Percentiles rank a stretch among this genome's conserved stretches.
Conservation (phyloP, 1,284 basidiomycete species). For the Coriolopsis trogii region DNA sequence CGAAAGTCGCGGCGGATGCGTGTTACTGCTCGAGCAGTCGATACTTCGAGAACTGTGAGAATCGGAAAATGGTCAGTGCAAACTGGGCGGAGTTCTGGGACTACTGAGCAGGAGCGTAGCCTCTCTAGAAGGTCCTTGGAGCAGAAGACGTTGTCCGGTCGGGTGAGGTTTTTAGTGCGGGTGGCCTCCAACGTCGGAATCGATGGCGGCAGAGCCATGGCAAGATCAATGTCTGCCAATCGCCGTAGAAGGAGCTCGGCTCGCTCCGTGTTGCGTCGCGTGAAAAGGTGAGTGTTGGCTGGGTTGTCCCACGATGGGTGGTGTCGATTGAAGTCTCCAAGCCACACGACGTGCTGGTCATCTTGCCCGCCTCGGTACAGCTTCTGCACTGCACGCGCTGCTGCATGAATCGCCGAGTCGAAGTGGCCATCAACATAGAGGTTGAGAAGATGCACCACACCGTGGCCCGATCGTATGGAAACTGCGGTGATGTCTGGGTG, state of each 20-base stretch:
- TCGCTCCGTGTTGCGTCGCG: too few species aligned
- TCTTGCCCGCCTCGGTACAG: background rate
- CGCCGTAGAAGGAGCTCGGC: too few species aligned
- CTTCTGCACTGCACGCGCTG: slow-evolving; percentile 3
- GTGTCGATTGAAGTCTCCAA: slow-evolving; percentile 49
- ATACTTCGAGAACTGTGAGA: slow-evolving; percentile 13
- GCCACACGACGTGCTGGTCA: slow-evolving; percentile 35
- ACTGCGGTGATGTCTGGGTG: slow-evolving; percentile 34
- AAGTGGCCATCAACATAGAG: slow-evolving; percentile 39
- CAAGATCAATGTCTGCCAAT: too few species aligned
- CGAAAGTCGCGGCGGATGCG: slow-evolving; percentile 25
- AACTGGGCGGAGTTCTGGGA: slow-evolving; percentile 14
- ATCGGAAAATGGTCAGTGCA: slow-evolving; percentile 36
- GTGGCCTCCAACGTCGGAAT: slow-evolving; percentile 17
- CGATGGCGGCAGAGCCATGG: too few species aligned
- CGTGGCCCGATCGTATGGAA: slow-evolving; percentile 12
- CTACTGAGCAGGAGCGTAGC: slow-evolving; percentile 24
- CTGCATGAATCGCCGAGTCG: slow-evolving; percentile 20
- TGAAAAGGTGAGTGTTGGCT: too few species aligned
- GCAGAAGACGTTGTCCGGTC: slow-evolving; percentile 40
- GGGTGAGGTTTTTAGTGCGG: slow-evolving; percentile 31
- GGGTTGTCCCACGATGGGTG: too few species aligned
- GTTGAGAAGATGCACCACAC: slow-evolving; percentile 34
- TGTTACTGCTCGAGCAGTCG: background rate
- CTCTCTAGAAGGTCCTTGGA: slow-evolving; percentile 9